Evolutionary conservation across 2,329 filamentous ascomycete species (phyloP).

Genomic region (Huntiella moniliformis): DNA sequence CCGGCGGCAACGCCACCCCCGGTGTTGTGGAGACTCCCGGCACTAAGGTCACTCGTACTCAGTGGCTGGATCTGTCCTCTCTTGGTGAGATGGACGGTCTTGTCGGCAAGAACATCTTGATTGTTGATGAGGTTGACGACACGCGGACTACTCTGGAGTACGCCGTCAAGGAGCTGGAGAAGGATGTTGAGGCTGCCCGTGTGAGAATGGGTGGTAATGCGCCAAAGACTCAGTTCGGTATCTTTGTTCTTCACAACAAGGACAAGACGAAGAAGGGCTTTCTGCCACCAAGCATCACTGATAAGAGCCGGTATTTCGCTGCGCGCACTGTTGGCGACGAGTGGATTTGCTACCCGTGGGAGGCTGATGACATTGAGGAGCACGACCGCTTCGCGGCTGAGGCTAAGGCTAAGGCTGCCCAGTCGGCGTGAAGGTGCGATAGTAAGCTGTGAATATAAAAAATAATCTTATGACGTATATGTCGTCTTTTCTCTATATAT

Average conservation of each 20-base stretch:
- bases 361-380: constrained; percentile 83
- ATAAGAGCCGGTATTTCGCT: constrained; percentile 57
- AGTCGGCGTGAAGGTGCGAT: neutral
- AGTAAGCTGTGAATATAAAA: no score
- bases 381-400: constrained; percentile 54
- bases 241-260: constrained; percentile 99
- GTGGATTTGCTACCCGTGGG: constrained; percentile 99
- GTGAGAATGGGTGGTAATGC: constrained; percentile 46
- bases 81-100: constrained; percentile 71
- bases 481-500: no score
- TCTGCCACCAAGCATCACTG: constrained; percentile 61
- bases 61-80: constrained; percentile 86
- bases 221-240: constrained; percentile 65
- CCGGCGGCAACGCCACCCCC: constrained; percentile 28
- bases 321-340: constrained; percentile 79
- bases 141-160: constrained; percentile 89
- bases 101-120: constrained; percentile 77
- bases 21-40: constrained; percentile 51
- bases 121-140: constrained; percentile 91
- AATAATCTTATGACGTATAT: no score
- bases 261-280: constrained; percentile 86
- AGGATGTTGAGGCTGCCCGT: constrained; percentile 74
- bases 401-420: constrained; percentile 17
- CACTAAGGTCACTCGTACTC: constrained; percentile 89
- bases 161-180: constrained; percentile 78